Base-by-base conservation (phyloP, 202 grass and related monocot genomes). In the Zoysia matrella region DNA sequence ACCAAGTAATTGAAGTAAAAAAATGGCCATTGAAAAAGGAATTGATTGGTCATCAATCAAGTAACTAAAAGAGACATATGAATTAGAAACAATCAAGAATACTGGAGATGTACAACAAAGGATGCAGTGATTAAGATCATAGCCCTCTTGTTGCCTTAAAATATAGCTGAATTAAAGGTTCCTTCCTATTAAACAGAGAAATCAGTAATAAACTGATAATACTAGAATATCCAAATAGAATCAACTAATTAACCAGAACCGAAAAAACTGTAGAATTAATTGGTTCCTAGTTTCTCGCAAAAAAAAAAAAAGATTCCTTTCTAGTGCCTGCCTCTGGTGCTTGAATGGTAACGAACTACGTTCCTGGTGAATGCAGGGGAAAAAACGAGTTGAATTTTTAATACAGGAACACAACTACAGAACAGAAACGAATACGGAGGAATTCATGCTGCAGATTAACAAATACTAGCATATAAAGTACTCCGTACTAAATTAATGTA, bases 141-240 rank as follows among this genome's bases (percentile, higher is more conserved):
- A 61, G 58, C 41, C 53, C 14, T 45, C 41, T 48, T 40, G 0
- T 76, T 72, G 6, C 13, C 14, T 75, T 8, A 47, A 72, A 63
- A 49, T 18, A 1, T 8, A 81, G 14, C 45, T 47, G 8, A 72
- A 62, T 36, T n/a, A 71, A 81, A 81, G 5, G 12, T 41, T 64
- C 10, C 36, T 46, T 16, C 47, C 30, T 61, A 72, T 36, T 82
- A 8, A 54, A 12, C 36, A 62, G 51, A 76, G 36, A 50, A 61
- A 6, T 10, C 4, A 53, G 65, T 77, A 45, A 69, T 40, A 43
- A 69, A 7, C 49, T 51, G 30, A 36, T 36, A 36, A 51, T 46
- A 49, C 18, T 6, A 42, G 48, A 68, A 39, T 75, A 67, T 46
- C 62, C 55, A 83, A 83, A 74, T 12, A 67, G 52, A 2, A 15